Evolutionary conservation across 768 basidiomycete species (phyloP), one percentile per base, ranked within the genome.

Genomic region (Terana coerulea): DNA sequence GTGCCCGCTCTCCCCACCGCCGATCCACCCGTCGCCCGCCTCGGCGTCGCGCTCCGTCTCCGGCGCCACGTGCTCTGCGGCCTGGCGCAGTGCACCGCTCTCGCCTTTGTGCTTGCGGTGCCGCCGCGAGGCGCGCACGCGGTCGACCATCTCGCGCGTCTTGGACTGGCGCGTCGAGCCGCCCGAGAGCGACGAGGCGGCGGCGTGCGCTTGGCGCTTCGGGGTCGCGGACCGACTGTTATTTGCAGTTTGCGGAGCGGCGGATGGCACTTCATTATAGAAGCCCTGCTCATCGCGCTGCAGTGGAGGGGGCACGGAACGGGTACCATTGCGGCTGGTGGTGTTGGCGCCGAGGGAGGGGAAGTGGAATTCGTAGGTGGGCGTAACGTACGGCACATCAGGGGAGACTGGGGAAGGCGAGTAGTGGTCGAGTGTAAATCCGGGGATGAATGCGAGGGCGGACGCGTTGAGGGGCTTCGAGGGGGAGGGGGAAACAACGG

Each of bases 141-240:
- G 72, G 55, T 84, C 81, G 26, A 84, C 78, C 35, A 84, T 78
- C 55, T 79, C 76, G 11, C 82, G 73, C 17, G 82, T 84, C 59
- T 75, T 77, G 19, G 81, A 83, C 19, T 78, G 71, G 10, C 69
- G 66, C 37, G 71, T 72, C 69, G 70, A 45, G 64, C 58, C 74
- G 40, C 76, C 71, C 24, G 81, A 66, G 64, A 80, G 80, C 7
- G 76, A 67, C 0, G 79, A 78, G 21, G 82, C 67, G 43, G 76
- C 67, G 5, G 66, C 62, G 21, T 64, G 60, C n/a, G 68, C 60
- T 6, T 65, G 58, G 53, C 63, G 64, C 35, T 58, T 62, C 53
- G 63, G 66, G 24, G 66, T 64, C 2, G 65, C 56, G 21, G 67
- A 64, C 7, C 68, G 64, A 30, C 45, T 46, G 19, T 46, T 29